Percentiles rank a stretch among this genome's conserved stretches.
phyloP scores from a whole-genome alignment of 129 eudicot genomes.

The sunflower (Helianthus annuus) region HanXRQr2.0-SUNRISE NC_035447.2:7674721-7675220 shows the following conservation, averaged over 20 bases:
- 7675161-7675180: slow-evolving; percentile 26
- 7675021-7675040: slow-evolving; percentile 22
- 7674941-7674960: too few species aligned
- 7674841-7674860: not conserved
- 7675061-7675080: slow-evolving; percentile 16
- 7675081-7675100: not conserved
- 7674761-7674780: too few species aligned
- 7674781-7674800: slow-evolving; percentile 1
- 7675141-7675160: slow-evolving; percentile 31
- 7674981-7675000: slow-evolving; percentile 14
- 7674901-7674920: too few species aligned
- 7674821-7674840: slow-evolving; percentile 12
- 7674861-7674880: too few species aligned
- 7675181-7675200: slow-evolving; percentile 27
- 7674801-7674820: slow-evolving; percentile 20
- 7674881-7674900: too few species aligned
- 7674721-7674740: slow-evolving; percentile 30
- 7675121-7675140: slow-evolving; percentile 13
- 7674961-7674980: too few species aligned
- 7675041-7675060: slow-evolving; percentile 22
- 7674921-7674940: too few species aligned
- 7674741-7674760: not conserved
- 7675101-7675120: not conserved
- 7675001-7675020: slow-evolving; percentile 22
- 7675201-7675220: slow-evolving; percentile 17